Evolutionary conservation across 805 yeast genomes (phyloP), one percentile per base, ranked within the genome.

Genomic region (Saccharomycopsis sp.): DNA sequence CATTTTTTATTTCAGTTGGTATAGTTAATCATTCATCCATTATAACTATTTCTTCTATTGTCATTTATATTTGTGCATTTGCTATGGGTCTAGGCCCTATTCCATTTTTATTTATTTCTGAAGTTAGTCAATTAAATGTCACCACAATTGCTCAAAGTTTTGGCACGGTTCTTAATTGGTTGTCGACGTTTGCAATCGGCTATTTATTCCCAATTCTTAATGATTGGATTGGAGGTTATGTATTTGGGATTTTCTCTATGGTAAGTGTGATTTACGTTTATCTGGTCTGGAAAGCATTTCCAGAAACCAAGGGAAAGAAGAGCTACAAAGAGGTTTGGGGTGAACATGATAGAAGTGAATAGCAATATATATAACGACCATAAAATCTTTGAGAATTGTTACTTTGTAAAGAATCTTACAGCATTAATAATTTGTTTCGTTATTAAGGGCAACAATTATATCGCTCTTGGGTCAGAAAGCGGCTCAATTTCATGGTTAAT

Each of bases 51-150:
- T 40, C 72, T 1, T 79, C 88, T 8, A 81, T 88, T 0, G 74
- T 86, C 43, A 57, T 72, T 1, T 89, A 87, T 59, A 88, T 90
- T 40, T 78, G 83, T 1, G 75, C 87, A 22, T 93, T 90, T 67
- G 97, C 97, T 0, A 66, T 84, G 27, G 98, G 98, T 0, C 61
- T 88, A 50, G 98, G 98, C 0, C 98, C 98, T 4, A 88, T 93
- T 44, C 98, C 98, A 34, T 90, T 93, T 64, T 65, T 90, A 53
- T 64, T 89, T 42, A 81, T 90, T 8, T 77, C 95, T 4, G 97
- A 93, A 59, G 79, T 90, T n/a, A 82, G 95, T 0, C 94, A 88
- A 49, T 65, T 73, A 1, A 77, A 79, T 48, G 90, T 90, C 1
- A 79, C 79, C 46, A 89, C 89, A 2, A 69, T 79, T 37, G 97